Percentiles rank a stretch among this genome's conserved stretches.
Conservation (phyloP, 1,284 basidiomycete species). For the Neonothopanus nambi region DNA sequence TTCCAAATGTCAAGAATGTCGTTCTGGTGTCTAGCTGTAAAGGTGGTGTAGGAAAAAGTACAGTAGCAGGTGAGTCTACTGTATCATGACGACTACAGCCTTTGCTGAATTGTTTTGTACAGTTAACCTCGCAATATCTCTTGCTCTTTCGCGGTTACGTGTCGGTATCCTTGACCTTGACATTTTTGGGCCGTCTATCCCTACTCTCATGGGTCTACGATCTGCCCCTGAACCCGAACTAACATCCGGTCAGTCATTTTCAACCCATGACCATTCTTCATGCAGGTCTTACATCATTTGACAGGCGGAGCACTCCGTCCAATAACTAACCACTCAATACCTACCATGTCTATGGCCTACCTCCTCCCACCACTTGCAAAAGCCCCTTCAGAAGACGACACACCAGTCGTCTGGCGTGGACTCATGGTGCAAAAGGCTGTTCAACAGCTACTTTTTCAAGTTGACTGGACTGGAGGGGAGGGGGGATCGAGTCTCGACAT, state of each 20-base stretch:
- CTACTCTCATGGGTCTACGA: constrained; percentile 92
- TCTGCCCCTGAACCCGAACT: constrained; percentile 79
- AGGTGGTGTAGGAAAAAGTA: constrained; percentile 97
- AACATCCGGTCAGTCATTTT: constrained; percentile 58
- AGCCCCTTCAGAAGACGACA: constrained; percentile 50
- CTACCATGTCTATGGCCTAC: constrained; percentile 98
- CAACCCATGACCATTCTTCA: neutral
- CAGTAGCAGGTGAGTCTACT: constrained; percentile 73
- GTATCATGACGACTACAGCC: neutral
- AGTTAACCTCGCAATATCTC: constrained; percentile 85
- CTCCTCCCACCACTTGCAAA: constrained; percentile 54
- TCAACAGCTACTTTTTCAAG: constrained; percentile 94
- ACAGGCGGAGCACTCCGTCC: constrained; percentile 82
- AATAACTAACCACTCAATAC: constrained; percentile 85
- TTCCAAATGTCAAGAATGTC: constrained; percentile 72
- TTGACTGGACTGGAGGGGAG: constrained; percentile 78
- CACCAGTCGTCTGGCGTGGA: constrained; percentile 92
- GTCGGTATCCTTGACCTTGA: constrained; percentile 94
- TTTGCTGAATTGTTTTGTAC: constrained; percentile 7
- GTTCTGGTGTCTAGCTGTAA: constrained; percentile 93
- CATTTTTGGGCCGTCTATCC: constrained; percentile 95
- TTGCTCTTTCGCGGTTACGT: constrained; percentile 59
- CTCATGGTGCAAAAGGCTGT: constrained; percentile 99
- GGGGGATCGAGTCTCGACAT: constrained; percentile 65
- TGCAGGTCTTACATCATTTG: too few relatives aligned